Evolutionary conservation across 2,329 filamentous ascomycete genomes (phyloP).

Genomic region (Microsporum canis): DNA sequence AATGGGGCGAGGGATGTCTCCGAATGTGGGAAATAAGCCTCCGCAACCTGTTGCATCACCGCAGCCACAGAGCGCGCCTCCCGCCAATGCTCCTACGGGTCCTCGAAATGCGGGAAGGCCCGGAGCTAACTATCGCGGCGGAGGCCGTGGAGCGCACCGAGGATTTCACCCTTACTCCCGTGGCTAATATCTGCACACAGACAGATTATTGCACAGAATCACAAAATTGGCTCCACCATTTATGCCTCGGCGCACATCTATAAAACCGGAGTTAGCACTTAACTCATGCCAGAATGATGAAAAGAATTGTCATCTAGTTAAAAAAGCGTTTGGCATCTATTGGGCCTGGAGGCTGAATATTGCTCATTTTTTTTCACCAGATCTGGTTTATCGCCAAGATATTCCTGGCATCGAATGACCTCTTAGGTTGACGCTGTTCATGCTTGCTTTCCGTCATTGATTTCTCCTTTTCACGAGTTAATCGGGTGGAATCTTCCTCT

Average conservation of each 20-base stretch:
- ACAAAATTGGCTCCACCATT: background rate
- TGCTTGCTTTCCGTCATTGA: background rate
- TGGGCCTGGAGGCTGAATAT: too few relatives aligned
- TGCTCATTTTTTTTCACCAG: too few relatives aligned
- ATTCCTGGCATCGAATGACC: too few relatives aligned
- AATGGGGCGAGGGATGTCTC: constrained; percentile 32
- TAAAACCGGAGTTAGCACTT: background rate
- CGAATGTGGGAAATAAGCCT: constrained; percentile 28
- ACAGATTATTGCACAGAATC: background rate
- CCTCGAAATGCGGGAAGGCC: constrained; percentile 91
- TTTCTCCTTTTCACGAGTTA: background rate
- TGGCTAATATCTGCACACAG: background rate
- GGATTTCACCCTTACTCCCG: constrained; percentile 70
- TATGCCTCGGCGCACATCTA: background rate
- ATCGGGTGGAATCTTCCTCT: background rate
- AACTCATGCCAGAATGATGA: too few relatives aligned
- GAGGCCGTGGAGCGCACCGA: constrained; percentile 61
- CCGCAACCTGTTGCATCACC: constrained; percentile 34
- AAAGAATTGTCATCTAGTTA: too few relatives aligned
- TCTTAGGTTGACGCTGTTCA: too few relatives aligned
- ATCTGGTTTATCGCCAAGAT: too few relatives aligned
- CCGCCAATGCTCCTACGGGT: constrained; percentile 80
- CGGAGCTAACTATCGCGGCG: constrained; percentile 86
- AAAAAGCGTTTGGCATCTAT: too few relatives aligned
- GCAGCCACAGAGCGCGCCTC: constrained; percentile 43